These are phyloP conservation scores for Metschnikowia shivogae DNA, from an alignment of 805 yeast species.

Conservation along the genomic window DNA sequence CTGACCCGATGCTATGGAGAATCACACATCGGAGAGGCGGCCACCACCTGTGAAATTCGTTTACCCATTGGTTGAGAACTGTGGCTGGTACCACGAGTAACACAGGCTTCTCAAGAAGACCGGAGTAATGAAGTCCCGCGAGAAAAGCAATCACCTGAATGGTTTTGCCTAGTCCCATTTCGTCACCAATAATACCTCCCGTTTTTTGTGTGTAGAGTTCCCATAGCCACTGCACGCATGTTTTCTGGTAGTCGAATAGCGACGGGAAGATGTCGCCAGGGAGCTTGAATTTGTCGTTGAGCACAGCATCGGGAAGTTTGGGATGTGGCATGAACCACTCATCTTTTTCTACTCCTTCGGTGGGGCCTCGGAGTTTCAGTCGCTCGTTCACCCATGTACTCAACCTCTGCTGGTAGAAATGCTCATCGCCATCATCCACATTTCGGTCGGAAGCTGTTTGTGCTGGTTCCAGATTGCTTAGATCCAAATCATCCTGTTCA, in stretches of 20 bases:
- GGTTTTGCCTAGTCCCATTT: constrained; percentile 97
- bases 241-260: constrained; percentile 88
- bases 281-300: constrained; percentile 64
- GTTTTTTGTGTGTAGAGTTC: constrained; percentile 84
- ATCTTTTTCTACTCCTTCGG: background rate
- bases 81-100: constrained; percentile 95
- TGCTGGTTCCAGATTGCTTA: background rate
- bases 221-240: constrained; percentile 97
- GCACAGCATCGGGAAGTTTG: constrained; percentile 62
- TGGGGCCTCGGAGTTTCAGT: constrained; percentile 33
- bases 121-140: constrained; percentile 86
- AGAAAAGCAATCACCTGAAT: constrained; percentile 87
- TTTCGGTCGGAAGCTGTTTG: constrained; percentile 22
- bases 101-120: constrained; percentile 69
- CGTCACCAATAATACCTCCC: constrained; percentile 97
- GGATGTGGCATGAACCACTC: constrained; percentile 85
- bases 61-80: constrained; percentile 94
- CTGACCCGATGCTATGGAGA: constrained; percentile 88
- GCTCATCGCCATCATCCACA: constrained; percentile 81
- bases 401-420: constrained; percentile 56
- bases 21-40: constrained; percentile 86
- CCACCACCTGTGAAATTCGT: constrained; percentile 97
- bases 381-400: constrained; percentile 56
- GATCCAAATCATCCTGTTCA: background rate
- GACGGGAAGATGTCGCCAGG: constrained; percentile 91